Evolutionary conservation across 345 rosid species (phyloP).

Genomic region (Cardamine resedifolia): DNA sequence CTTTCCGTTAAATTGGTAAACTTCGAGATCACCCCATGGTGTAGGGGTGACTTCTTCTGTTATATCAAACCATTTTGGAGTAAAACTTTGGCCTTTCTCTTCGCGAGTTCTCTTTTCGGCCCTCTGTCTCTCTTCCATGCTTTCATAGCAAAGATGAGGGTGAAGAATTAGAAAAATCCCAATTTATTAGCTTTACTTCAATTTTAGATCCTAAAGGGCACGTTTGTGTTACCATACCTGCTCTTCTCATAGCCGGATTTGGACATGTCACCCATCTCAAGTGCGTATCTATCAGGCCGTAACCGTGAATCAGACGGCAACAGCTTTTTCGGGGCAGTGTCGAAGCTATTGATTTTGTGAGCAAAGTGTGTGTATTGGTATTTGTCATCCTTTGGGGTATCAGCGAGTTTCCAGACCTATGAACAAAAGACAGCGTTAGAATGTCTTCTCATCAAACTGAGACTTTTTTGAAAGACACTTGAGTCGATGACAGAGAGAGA

Average conservation of each 20-base stretch:
- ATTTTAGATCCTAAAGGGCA: neutral
- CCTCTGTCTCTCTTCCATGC: slow-evolving; percentile 67
- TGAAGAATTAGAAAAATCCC: neutral
- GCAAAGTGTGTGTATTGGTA: slow-evolving; percentile 77
- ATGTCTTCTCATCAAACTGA: slow-evolving; percentile 10
- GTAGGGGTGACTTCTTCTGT: slow-evolving; percentile 62
- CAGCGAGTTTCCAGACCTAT: slow-evolving; percentile 77
- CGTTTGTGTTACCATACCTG: slow-evolving; percentile 50
- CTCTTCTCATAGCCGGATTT: slow-evolving; percentile 77
- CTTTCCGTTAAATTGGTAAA: slow-evolving; percentile 74
- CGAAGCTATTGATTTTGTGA: slow-evolving; percentile 84
- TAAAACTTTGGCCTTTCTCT: slow-evolving; percentile 56
- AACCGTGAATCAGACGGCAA: slow-evolving; percentile 82
- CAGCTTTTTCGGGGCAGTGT: slow-evolving; percentile 79
- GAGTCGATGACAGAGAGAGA: slow-evolving; percentile 1
- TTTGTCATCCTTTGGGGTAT: slow-evolving; percentile 71
- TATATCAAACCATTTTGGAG: slow-evolving; percentile 70
- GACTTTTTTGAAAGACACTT: neutral
- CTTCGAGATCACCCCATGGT: slow-evolving; percentile 91
- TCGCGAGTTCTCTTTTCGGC: slow-evolving; percentile 73
- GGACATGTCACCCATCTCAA: slow-evolving; percentile 71
- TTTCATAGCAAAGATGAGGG: neutral
- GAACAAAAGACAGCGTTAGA: neutral
- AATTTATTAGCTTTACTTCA: neutral
- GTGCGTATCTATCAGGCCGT: slow-evolving; percentile 80